These are phyloP conservation scores for Bruguiera gymnorhiza DNA, from an alignment of 345 rosid species.

Conservation along the genomic window DNA sequence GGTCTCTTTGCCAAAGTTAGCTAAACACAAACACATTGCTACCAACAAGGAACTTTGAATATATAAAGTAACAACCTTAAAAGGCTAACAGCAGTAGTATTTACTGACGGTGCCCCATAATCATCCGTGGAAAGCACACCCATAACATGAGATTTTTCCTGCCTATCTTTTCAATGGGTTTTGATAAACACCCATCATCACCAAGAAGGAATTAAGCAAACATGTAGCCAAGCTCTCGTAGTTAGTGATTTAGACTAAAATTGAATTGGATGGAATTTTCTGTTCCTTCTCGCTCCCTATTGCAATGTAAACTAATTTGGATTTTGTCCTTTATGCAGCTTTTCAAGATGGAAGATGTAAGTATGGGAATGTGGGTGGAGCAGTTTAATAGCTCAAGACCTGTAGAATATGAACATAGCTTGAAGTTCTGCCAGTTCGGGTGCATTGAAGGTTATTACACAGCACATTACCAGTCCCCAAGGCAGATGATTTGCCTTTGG, in stretches of 20 bases:
- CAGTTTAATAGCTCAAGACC: slow-evolving; percentile 72
- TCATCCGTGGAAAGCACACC: too few species aligned
- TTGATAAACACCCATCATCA: too few species aligned
- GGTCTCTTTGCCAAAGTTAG: background rate
- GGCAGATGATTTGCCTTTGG: slow-evolving; percentile 97
- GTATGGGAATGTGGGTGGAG: slow-evolving; percentile 99
- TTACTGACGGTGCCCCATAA: too few species aligned
- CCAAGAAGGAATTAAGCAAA: too few species aligned
- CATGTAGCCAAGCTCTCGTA: too few species aligned
- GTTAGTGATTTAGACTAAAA: too few species aligned
- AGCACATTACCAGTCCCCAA: slow-evolving; percentile 93
- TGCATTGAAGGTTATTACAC: slow-evolving; percentile 82
- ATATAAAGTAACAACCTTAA: background rate
- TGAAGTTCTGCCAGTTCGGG: slow-evolving; percentile 86
- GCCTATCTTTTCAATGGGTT: too few species aligned
- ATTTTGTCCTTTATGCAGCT: slow-evolving; percentile 40
- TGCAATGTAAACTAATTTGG: background rate
- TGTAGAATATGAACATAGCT: slow-evolving; percentile 75
- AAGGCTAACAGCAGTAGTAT: too few species aligned
- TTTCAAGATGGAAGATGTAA: slow-evolving; percentile 99
- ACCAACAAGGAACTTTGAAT: background rate
- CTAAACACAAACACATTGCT: background rate
- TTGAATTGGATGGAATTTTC: too few species aligned
- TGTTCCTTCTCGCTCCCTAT: background rate
- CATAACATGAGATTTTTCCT: too few species aligned